Percentiles rank a stretch among this genome's conserved stretches.
phyloP scores from a whole-genome alignment of 495 filamentous ascomycete genomes.

The Trichoderma reesei region DNA sequence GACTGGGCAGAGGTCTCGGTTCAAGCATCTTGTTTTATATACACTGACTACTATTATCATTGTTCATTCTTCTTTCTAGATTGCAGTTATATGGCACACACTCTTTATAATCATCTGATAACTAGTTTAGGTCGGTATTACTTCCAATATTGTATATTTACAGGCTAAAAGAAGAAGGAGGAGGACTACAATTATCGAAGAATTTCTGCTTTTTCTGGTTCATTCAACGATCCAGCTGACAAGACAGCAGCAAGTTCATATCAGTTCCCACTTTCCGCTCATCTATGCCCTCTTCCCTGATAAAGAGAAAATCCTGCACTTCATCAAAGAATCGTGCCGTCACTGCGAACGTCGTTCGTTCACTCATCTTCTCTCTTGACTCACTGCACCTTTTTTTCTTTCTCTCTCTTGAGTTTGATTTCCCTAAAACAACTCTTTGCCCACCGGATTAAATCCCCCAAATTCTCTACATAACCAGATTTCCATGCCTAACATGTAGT shows the following conservation, averaged over 20 bases:
- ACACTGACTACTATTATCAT: too few relatives aligned
- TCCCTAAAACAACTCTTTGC: background rate
- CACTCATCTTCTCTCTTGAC: background rate
- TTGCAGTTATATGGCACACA: too few relatives aligned
- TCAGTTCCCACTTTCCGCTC: background rate
- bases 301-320: background rate
- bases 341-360: background rate
- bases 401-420: background rate
- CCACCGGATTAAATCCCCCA: background rate
- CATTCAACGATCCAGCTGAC: background rate
- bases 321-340: background rate
- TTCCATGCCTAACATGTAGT: background rate
- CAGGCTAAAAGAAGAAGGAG: too few relatives aligned
- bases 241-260: background rate
- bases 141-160: too few relatives aligned
- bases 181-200: background rate
- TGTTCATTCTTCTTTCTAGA: too few relatives aligned
- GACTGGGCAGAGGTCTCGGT: too few relatives aligned
- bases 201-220: background rate
- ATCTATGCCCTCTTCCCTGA: background rate
- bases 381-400: background rate
- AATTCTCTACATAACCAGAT: background rate
- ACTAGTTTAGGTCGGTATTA: too few relatives aligned
- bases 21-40: too few relatives aligned
- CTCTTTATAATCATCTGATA: too few relatives aligned